A percentile compares a stretch with the other conserved stretches of the same genome.
Conservation (phyloP, 257 asterid species). For the Solanum rostratum region DNA sequence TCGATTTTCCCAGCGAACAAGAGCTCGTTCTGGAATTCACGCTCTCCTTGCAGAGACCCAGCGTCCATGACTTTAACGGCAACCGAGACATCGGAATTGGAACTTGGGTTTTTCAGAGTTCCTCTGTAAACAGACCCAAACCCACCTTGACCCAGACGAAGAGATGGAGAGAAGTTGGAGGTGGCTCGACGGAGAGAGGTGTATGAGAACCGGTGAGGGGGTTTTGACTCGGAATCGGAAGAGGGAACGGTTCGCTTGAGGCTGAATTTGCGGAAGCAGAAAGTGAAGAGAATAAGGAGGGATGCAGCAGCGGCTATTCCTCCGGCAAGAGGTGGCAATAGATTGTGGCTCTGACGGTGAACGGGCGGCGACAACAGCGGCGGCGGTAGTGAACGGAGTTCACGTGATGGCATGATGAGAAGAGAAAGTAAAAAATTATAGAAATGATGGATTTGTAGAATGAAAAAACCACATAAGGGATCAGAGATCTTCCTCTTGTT, state of each 20-base stretch:
- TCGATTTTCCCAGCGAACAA: slow-evolving; percentile 63
- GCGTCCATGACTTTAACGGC: slow-evolving; percentile 93
- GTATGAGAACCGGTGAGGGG: slow-evolving; percentile 73
- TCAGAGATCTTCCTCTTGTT: background rate
- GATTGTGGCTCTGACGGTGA: slow-evolving; percentile 18
- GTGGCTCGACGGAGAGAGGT: slow-evolving; percentile 74
- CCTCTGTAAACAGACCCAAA: slow-evolving; percentile 91
- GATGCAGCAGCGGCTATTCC: slow-evolving; percentile 59
- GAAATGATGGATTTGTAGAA: background rate
- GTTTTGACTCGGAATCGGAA: slow-evolving; percentile 56
- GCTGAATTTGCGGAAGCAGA: slow-evolving; percentile 59
- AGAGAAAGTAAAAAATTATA: background rate
- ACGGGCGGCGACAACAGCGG: slow-evolving; percentile 12
- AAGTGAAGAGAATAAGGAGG: slow-evolving; percentile 34
- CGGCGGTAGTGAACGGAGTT: slow-evolving; percentile 19
- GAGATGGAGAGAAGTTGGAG: slow-evolving; percentile 51
- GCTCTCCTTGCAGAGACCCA: slow-evolving; percentile 93
- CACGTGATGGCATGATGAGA: slow-evolving; percentile 70
- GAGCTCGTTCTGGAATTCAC: slow-evolving; percentile 91
- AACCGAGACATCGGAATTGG: slow-evolving; percentile 16
- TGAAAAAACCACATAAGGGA: background rate
- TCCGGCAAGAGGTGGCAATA: slow-evolving; percentile 48
- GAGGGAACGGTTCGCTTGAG: slow-evolving; percentile 75
- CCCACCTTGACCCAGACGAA: slow-evolving; percentile 88
- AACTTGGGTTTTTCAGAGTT: slow-evolving; percentile 23